These are phyloP conservation scores for Fusarium longipes DNA, from an alignment of 2,329 filamentous ascomycete species.

Conservation along the genomic window DNA sequence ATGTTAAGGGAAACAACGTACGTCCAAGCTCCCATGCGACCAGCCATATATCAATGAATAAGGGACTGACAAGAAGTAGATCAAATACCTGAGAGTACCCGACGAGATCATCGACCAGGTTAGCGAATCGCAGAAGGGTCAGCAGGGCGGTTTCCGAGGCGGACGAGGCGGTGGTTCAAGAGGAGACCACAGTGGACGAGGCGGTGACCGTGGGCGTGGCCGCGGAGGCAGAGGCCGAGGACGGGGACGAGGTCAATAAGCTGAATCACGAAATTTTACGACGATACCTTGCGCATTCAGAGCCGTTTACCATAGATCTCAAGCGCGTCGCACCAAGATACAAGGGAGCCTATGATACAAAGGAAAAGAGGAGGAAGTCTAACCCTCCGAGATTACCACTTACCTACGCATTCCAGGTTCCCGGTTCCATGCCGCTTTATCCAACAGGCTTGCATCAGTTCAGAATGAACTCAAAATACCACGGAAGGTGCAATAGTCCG, in stretches of 20 bases:
- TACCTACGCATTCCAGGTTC: conserved; percentile 1
- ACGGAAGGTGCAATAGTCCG: neutral
- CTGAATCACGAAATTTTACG: neutral
- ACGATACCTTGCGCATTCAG: conserved; percentile 14
- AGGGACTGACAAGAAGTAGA: conserved; percentile 65
- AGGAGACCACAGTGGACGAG: conserved; percentile 68
- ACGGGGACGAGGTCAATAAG: conserved; percentile 51
- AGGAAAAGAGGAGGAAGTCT: conserved; percentile 11
- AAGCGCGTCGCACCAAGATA: conserved; percentile 2
- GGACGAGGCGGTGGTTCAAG: conserved; percentile 69
- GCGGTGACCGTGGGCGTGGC: conserved; percentile 58
- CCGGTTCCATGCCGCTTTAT: conserved; percentile 2
- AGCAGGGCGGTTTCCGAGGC: conserved; percentile 71
- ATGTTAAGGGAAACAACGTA: conserved; percentile 97
- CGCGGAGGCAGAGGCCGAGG: conserved; percentile 54
- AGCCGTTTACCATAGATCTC: neutral
- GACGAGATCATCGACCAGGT: conserved; percentile 96
- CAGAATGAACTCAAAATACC: conserved; percentile 1
- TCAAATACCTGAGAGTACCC: conserved; percentile 96
- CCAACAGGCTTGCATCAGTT: conserved; percentile 12
- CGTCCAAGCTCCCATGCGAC: conserved; percentile 48
- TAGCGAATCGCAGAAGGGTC: conserved; percentile 88
- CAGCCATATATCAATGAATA: too few species aligned
- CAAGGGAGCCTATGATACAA: neutral
- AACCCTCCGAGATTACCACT: conserved; percentile 10